A percentile compares a stretch with the other conserved stretches of the same genome.
Conservation (phyloP, 352 stramenopile species). For the Thalassiosira delicatula region DNA sequence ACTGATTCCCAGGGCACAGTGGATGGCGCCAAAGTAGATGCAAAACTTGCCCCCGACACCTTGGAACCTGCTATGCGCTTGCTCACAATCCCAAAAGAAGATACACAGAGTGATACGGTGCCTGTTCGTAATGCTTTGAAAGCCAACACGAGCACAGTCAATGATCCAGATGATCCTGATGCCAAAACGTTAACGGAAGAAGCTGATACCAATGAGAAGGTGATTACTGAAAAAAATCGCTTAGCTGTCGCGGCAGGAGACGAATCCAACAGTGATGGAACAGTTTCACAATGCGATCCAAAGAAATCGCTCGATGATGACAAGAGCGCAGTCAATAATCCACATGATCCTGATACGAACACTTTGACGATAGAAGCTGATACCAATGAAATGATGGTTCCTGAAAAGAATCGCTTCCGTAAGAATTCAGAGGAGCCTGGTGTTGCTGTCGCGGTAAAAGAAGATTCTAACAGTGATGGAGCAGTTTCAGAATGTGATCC, state of each 20-base stretch:
- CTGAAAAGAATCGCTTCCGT: too few relatives aligned
- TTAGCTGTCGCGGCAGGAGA: background rate
- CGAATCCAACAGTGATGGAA: background rate
- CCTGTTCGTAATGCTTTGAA: too few relatives aligned
- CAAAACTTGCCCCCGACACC: background rate
- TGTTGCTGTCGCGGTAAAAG: background rate
- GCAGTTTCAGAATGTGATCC: background rate
- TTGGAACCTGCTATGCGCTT: background rate
- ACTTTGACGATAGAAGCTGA: too few relatives aligned
- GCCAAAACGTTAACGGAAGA: too few relatives aligned
- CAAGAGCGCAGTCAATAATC: too few relatives aligned
- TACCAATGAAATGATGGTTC: too few relatives aligned
- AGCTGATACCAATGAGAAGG: too few relatives aligned
- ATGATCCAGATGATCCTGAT: too few relatives aligned
- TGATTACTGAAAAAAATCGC: too few relatives aligned
- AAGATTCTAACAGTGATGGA: background rate
- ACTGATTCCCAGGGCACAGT: background rate
- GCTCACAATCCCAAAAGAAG: background rate
- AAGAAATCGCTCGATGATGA: background rate
- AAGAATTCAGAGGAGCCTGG: background rate
- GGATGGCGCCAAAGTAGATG: too few relatives aligned
- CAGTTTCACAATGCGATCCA: background rate
- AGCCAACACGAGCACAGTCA: too few relatives aligned
- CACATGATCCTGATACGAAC: too few relatives aligned
- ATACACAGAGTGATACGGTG: background rate